Percentiles rank a stretch among this genome's conserved stretches.
Evolutionary conservation across 2,329 filamentous ascomycete species (phyloP).

Genomic region (Ilyonectria robusta): DNA sequence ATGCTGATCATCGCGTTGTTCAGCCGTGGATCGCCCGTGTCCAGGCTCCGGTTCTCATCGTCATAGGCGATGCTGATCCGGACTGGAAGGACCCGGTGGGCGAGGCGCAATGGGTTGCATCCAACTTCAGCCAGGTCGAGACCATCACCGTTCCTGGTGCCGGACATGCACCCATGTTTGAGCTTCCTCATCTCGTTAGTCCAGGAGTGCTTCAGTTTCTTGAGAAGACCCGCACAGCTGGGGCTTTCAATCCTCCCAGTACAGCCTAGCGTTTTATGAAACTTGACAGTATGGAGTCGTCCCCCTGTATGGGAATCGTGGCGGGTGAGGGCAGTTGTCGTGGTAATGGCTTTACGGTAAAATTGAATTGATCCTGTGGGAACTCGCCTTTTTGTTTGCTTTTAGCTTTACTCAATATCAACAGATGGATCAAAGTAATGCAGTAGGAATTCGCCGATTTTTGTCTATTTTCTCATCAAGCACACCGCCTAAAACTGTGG

Average conservation of each 20-base stretch:
- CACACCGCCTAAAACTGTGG: too few species aligned
- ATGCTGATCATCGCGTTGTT: slow-evolving; percentile 28
- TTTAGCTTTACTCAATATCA: too few species aligned
- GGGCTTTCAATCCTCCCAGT: slow-evolving; percentile 3
- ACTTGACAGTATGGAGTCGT: too few species aligned
- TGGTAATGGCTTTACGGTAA: too few species aligned
- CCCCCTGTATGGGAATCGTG: too few species aligned
- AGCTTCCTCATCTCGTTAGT: slow-evolving; percentile 25
- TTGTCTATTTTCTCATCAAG: too few species aligned
- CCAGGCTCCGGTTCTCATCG: slow-evolving; percentile 32
- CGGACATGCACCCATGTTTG: slow-evolving; percentile 33
- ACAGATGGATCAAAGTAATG: too few species aligned
- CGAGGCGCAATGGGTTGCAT: slow-evolving; percentile 32
- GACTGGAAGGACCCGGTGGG: slow-evolving; percentile 35
- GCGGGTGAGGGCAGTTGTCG: too few species aligned
- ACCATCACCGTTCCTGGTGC: slow-evolving; percentile 25
- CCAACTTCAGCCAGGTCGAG: slow-evolving; percentile 21
- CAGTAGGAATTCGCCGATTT: too few species aligned
- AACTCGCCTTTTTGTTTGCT: too few species aligned
- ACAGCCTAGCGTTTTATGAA: too few species aligned
- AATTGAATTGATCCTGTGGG: too few species aligned
- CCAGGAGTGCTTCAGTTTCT: slow-evolving; percentile 28
- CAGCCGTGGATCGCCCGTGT: slow-evolving; percentile 29
- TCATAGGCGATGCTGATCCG: slow-evolving; percentile 36
- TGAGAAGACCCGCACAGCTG: not conserved